These are phyloP conservation scores for Trichoderma afroharzianum DNA, from an alignment of 2,329 filamentous ascomycete genomes.

Conservation along the genomic window DNA sequence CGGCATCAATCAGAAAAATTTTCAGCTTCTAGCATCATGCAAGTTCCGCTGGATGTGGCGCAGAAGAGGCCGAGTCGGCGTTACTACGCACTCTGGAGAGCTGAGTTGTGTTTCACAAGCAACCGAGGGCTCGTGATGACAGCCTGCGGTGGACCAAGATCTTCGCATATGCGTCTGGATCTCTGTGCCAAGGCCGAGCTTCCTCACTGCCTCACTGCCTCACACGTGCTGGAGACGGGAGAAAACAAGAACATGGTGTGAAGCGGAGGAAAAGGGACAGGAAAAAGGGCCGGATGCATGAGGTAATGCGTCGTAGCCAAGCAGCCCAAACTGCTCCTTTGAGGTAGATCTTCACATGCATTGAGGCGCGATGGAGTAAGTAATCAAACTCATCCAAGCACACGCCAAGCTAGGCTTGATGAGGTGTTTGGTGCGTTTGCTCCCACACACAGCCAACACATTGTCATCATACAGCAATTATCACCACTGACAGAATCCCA, in stretches of 20 bases:
- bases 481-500: neutral
- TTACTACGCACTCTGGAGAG: neutral
- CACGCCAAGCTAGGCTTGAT: neutral
- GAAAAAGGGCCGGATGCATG: neutral
- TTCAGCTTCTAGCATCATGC: neutral
- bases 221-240: neutral
- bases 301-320: neutral
- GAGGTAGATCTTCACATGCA: neutral
- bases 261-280: neutral
- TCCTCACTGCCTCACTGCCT: neutral
- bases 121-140: slow-evolving; percentile 12
- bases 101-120: slow-evolving; percentile 10
- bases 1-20: neutral
- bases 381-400: neutral
- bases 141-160: neutral
- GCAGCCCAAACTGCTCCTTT: neutral
- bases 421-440: neutral
- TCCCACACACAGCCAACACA: neutral
- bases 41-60: neutral
- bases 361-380: neutral
- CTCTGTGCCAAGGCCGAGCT: neutral
- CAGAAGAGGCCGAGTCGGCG: slow-evolving; percentile 11
- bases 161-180: neutral
- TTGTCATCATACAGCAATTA: neutral
- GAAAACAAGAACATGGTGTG: neutral